phyloP scores from a whole-genome alignment of 108 stramenopile genomes.

The Stephanodiscus minutulus region DNA sequence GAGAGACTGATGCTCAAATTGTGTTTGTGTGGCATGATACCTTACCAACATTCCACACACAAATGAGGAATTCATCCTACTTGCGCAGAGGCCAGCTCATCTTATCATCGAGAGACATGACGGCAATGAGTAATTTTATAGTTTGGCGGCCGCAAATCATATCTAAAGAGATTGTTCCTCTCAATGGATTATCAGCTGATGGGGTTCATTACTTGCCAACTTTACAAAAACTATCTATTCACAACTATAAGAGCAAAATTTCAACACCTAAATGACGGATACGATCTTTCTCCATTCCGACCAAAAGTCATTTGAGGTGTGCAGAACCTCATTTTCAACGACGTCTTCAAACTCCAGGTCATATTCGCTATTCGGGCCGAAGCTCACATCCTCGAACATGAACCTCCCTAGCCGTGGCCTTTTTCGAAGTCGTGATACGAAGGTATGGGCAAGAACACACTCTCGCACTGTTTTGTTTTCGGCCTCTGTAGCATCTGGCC shows the following conservation, averaged over 20 bases:
- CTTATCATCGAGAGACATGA: neutral
- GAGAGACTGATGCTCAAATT: too few species aligned
- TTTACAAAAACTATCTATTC: neutral
- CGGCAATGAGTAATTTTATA: neutral
- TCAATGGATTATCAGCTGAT: neutral
- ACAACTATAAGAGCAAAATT: neutral
- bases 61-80: neutral
- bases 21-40: too few species aligned
- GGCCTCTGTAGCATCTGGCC: constrained; percentile 35
- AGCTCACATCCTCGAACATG: constrained; percentile 48
- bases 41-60: too few species aligned
- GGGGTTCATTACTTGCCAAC: too few species aligned
- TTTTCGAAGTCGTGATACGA: constrained; percentile 38
- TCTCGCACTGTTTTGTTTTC: constrained; percentile 43
- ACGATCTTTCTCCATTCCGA: constrained; percentile 49
- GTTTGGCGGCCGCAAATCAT: neutral
- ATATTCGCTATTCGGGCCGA: constrained; percentile 44
- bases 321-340: constrained; percentile 28
- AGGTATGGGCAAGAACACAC: constrained; percentile 44
- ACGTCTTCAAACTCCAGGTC: constrained; percentile 49
- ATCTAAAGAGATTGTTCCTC: neutral
- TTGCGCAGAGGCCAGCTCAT: neutral
- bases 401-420: constrained; percentile 24
- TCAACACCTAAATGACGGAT: constrained; percentile 35
- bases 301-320: constrained; percentile 32